A percentile compares a stretch with the other conserved stretches of the same genome.
Conservation (phyloP, 768 basidiomycete species). For the Russula compacta region DNA sequence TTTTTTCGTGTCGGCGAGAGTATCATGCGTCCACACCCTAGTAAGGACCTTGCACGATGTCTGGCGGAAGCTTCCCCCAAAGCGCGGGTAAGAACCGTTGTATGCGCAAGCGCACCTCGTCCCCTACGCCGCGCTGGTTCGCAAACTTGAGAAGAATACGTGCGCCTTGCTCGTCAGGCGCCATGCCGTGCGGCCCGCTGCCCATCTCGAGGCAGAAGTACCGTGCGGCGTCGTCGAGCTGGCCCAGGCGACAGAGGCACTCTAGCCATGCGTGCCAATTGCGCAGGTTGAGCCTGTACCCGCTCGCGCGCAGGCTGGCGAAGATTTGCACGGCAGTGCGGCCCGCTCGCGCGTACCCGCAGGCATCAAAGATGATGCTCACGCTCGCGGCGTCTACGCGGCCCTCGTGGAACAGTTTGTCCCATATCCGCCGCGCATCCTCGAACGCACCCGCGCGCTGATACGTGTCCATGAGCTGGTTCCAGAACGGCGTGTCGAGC, state of each 20-base stretch:
- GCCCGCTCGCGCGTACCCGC: slow-evolving; percentile 50
- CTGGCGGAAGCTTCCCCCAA: slow-evolving; percentile 12
- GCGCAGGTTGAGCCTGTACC: slow-evolving; percentile 47
- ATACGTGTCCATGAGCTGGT: slow-evolving; percentile 85
- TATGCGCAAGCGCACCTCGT: slow-evolving; percentile 14
- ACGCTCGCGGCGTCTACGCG: slow-evolving; percentile 55
- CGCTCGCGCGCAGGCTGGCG: slow-evolving; percentile 38
- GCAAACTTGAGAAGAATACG: slow-evolving; percentile 36
- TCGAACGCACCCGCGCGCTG: slow-evolving; percentile 63
- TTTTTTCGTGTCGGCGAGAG: neutral
- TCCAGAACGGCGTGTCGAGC: slow-evolving; percentile 49
- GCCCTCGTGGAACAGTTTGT: slow-evolving; percentile 52
- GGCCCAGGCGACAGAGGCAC: slow-evolving; percentile 67
- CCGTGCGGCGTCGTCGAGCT: slow-evolving; percentile 57
- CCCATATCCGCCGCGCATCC: slow-evolving; percentile 75
- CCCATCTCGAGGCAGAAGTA: slow-evolving; percentile 60
- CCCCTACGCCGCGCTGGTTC: slow-evolving; percentile 1
- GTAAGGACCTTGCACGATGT: neutral
- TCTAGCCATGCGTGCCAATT: slow-evolving; percentile 84
- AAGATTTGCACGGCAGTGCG: slow-evolving; percentile 48
- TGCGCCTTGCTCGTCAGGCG: slow-evolving; percentile 42
- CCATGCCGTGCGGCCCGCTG: slow-evolving; percentile 32
- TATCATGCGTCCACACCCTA: neutral
- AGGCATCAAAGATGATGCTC: slow-evolving; percentile 80
- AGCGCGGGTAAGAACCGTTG: slow-evolving; percentile 16